Evolutionary conservation across 2,329 filamentous ascomycete genomes (phyloP).

Genomic region (Cytospora piceae): DNA sequence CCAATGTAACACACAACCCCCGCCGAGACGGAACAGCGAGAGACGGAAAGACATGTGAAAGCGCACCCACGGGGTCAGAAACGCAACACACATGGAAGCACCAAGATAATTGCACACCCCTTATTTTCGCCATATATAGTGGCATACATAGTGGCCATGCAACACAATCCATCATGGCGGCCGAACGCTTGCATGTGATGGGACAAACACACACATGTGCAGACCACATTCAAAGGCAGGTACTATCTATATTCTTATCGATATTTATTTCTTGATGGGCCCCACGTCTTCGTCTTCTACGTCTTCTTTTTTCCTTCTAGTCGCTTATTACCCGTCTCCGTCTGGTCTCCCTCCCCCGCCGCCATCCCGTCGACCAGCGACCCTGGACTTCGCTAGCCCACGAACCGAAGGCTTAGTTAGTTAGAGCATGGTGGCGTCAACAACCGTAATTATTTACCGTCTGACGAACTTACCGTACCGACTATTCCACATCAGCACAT

Average conservation of each 20-base stretch:
- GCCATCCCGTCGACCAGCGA: background rate
- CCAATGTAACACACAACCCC: conserved; percentile 13
- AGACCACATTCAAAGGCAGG: background rate
- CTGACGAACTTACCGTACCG: too few species aligned
- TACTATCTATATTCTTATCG: background rate
- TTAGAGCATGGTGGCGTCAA: background rate
- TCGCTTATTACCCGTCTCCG: too few species aligned
- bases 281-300: background rate
- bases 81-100: conserved; percentile 8
- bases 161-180: background rate
- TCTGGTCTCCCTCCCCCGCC: too few species aligned
- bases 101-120: background rate
- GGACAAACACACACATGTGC: background rate
- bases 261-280: background rate
- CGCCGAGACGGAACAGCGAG: background rate
- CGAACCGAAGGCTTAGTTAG: background rate
- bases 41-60: conserved; percentile 16
- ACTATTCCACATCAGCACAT: background rate
- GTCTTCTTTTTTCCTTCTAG: too few species aligned
- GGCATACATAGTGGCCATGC: background rate
- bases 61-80: background rate
- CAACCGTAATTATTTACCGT: too few species aligned
- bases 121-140: background rate
- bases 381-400: background rate
- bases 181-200: background rate